Evolutionary conservation across 2,329 filamentous ascomycete species (phyloP), one percentile per base, ranked within the genome.

Genomic region (Cercospora zeae-maydis): DNA sequence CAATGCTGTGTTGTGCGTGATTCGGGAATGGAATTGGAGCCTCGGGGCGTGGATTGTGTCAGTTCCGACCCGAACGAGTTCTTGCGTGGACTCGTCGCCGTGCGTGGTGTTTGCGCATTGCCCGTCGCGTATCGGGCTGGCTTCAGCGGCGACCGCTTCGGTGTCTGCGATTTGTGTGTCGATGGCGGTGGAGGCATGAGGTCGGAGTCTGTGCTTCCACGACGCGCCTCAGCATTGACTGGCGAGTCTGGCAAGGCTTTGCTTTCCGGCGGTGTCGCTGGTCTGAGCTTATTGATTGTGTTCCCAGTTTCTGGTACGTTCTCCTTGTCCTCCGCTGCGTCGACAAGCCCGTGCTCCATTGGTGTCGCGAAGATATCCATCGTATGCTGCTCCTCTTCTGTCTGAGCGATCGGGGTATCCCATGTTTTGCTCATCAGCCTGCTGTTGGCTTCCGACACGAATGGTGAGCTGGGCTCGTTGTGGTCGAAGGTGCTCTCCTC

Each of bases 391-490:
- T 69, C 65, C 9, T 62, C 59, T 6, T 57, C 63, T 52, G 67
- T 67, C 31, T 61, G 63, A 34, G 67, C 57, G 34, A 53, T 53
- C 14, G 58, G 60, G 60, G 66, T 59, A 31, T 66, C 64, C 69
- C 69, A 73, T 65, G 71, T 67, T 66, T 71, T 70, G 68, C 71
- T 75, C 14, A 72, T 61, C 10, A 66, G 68, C 58, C 74, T 67
- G 68, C 70, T 68, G 16, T 78, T 77, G 56, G 81, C 70, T 59
- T 81, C 76, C 45, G 76, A 73, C n/a, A 80, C 70, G 69, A 82
- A 83, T 13, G 81, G 81, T 37, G 80, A 82, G 60, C 79, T 81
- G 5, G 75, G 76, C 16, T 70, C 70, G 53, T 72, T 68, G 47
- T 79, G 75, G 66, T 79, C 73, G 19, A 67, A 34, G 42, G 66